Conservation (phyloP, 208 protist genomes). For the Trypanosoma theileri region DNA sequence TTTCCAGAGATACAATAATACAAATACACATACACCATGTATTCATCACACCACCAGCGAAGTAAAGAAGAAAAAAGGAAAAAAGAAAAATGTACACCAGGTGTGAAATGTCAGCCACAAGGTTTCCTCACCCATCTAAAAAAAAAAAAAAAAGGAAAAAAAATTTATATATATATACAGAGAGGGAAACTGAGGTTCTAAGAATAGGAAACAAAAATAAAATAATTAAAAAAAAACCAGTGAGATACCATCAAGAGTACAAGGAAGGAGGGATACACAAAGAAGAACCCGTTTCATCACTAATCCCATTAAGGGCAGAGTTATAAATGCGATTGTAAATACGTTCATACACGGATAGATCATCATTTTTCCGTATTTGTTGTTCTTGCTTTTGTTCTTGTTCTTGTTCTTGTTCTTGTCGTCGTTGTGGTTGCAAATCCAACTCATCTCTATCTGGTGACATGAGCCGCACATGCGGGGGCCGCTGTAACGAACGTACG, state of each 20-base stretch:
- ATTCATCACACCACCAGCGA: too few species aligned
- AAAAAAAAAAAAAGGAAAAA: slow-evolving; percentile 20
- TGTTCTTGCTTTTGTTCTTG: neutral
- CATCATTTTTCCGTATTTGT: neutral
- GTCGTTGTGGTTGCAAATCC: neutral
- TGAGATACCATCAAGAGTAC: slow-evolving; percentile 2
- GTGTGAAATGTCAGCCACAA: slow-evolving; percentile 1
- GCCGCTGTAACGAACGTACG: slow-evolving; percentile 34
- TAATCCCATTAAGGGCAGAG: neutral
- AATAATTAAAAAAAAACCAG: slow-evolving; percentile 11
- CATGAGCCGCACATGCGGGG: slow-evolving; percentile 23
- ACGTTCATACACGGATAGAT: slow-evolving; percentile 26
- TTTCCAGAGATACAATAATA: neutral
- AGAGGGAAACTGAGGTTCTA: neutral
- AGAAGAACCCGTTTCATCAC: slow-evolving; percentile 2
- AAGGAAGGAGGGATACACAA: slow-evolving; percentile 4
- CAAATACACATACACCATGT: neutral
- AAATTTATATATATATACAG: slow-evolving; percentile 6
- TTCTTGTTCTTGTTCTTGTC: neutral
- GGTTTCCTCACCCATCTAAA: neutral
- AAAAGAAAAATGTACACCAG: slow-evolving; percentile 5
- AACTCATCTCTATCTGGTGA: slow-evolving; percentile 19
- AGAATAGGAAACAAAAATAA: slow-evolving; percentile 12
- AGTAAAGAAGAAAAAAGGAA: neutral
- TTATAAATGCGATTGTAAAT: slow-evolving; percentile 36